Evolutionary conservation across 257 asterid species (phyloP).

Genomic region (Ehretia macrophylla): DNA sequence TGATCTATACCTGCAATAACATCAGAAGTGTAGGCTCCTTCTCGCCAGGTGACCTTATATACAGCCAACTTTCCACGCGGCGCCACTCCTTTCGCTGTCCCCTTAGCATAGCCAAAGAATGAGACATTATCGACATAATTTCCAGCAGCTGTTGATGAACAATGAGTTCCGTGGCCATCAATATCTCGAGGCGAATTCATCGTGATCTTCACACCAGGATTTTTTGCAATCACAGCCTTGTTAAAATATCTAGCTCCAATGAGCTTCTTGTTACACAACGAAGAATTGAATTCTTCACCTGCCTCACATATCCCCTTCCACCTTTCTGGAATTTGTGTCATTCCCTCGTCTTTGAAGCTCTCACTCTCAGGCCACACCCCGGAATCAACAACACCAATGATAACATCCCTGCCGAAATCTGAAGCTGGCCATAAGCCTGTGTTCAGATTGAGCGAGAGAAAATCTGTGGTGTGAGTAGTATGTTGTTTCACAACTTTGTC

Average conservation of each 20-base stretch:
- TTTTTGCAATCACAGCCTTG: constrained; percentile 14
- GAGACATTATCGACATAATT: constrained; percentile 13
- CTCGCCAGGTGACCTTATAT: constrained; percentile 10
- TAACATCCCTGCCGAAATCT: constrained; percentile 16
- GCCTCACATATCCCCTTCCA: constrained; percentile 27
- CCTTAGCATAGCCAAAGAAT: constrained; percentile 16
- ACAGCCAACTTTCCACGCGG: constrained; percentile 19
- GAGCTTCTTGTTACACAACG: constrained; percentile 28
- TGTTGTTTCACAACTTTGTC: constrained; percentile 9
- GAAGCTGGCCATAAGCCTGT: constrained; percentile 18
- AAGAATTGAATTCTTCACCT: constrained; percentile 17
- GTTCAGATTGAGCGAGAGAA: constrained; percentile 17
- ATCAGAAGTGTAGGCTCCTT: constrained; percentile 9
- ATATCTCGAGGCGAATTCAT: constrained; percentile 22
- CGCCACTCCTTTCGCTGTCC: constrained; percentile 20
- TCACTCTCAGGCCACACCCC: constrained; percentile 23
- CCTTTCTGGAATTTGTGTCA: constrained; percentile 12
- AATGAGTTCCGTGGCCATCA: constrained; percentile 16
- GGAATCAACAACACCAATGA: constrained; percentile 16
- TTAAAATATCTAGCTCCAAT: constrained; percentile 25
- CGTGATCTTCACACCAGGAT: constrained; percentile 8
- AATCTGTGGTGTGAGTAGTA: constrained; percentile 19
- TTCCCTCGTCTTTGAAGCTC: constrained; percentile 13
- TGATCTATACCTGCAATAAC: constrained; percentile 22
- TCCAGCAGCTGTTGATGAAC: constrained; percentile 10